Base-by-base conservation (phyloP, 768 basidiomycete species). In the Gloeostereum incarnatum region DNA sequence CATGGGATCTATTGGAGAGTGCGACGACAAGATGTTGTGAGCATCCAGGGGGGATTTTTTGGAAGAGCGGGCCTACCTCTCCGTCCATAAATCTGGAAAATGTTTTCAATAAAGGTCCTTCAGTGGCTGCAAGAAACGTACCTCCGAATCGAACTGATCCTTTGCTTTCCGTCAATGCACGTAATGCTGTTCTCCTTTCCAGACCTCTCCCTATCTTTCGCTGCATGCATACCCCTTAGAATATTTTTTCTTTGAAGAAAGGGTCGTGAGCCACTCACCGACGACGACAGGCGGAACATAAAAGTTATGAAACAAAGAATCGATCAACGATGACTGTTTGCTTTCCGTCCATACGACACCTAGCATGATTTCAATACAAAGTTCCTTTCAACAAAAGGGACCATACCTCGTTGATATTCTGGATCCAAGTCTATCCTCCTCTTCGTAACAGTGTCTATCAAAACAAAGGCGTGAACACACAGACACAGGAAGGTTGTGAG, bases 121-220 rank as follows among this genome's bases (percentile, higher is more conserved):
- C n/a, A 33, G 22, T 14, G 11, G 8, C 7, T 8, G 9, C 5
- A 34, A 27, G 22, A 37, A 16, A 41, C 49, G 13, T 27, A 81
- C 80, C 68, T 64, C 44, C 66, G 63, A 19, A 83, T 72, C 0
- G 81, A 81, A 0, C 81, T 81, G 43, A 83, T 51, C 22, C 81
- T 64, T 45, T 83, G 81, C 50, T 83, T 83, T n/a, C 81, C 81
- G 44, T 83, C 82, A 10, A 81, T 79, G 43, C 80, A 82, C 0
- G 64, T 63, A 16, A 30, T 30, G 29, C 29, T 13, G 13, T 17
- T 30, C 71, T 64, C 14, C 49, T 47, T 44, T 73, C 71, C 5
- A 50, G 53, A 3, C 67, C 70, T 23, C n/a, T 74, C 64, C 2
- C 62, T 55, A 13, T 54, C 48, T 3, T 43, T 36, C 0, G 53